Base-by-base conservation (phyloP, 495 filamentous ascomycete genomes). In the Aspergillus cavernicola region DNA sequence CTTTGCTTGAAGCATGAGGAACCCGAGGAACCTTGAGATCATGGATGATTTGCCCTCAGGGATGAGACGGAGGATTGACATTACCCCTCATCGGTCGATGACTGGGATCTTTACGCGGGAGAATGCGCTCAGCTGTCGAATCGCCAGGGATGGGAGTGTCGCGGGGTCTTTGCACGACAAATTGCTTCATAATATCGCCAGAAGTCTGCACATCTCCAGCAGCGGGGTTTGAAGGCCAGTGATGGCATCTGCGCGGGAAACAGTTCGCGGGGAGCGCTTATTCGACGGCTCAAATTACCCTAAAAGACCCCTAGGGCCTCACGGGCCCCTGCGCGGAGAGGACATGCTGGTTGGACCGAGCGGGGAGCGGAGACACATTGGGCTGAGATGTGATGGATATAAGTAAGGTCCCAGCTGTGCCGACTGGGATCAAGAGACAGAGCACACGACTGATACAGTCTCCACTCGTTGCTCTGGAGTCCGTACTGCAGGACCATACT, bases 181-280 rank as follows among this genome's bases (percentile, higher is more conserved):
- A 22, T 23, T 41, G 6, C 18, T 41, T 41, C 31, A 33, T n/a
- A 29, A 6, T n/a, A 7, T 33, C 35, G 35, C 35, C 3, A n/a
- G 22, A 10, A 24, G 22, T 13, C 24, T 43, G 23, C 24, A 19
- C 35, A 37, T 37, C 5, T 19, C 15, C 11, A 37, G 35, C 35
- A 19, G n/a, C 35, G 35, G 31, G 31, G 31, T 33, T 33, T n/a
- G 24, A 41, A 13, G 10, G 31, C 44, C 55, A 55, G 39, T 32
- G 52, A 58, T 53, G 38, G 52, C 52, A 42, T 16, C 44, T 51
- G n/a, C 31, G 31, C 31, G 43, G 50, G 45, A 58, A 46, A 54
- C 52, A 49, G 42, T 54, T 47, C 36, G 23, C 48, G 42, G 50
- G 43, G 56, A 50, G 56, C 45, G 60, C 60, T 50, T 54, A 56